Base-by-base conservation (phyloP, 257 asterid genomes). In the Ocimum tenuiflorum region DNA sequence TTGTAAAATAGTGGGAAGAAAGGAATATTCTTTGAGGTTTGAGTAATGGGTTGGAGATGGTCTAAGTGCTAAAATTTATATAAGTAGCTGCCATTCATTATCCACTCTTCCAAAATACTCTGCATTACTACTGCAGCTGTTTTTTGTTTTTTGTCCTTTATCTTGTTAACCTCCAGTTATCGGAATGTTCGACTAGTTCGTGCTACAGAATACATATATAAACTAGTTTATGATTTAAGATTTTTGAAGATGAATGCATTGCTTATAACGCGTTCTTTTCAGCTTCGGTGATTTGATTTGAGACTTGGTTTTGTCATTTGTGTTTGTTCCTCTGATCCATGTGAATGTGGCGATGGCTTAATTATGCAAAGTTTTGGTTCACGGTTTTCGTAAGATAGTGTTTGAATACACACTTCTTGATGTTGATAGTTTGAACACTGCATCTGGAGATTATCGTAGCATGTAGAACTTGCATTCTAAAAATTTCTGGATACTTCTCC, bases 381-480 rank as follows among this genome's bases (percentile, higher is more conserved):
- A 67, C 74, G 73, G 57, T 50, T 61, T 17, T 42, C 23, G 56
- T 35, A 29, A 49, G 9, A 8, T 3, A 8, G 33, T 41, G 36
- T 45, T 53, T 24, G 17, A n/a, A n/a, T n/a, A n/a, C n/a, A n/a
- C n/a, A n/a, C n/a, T n/a, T n/a, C n/a, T n/a, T n/a, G n/a, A n/a
- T n/a, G n/a, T 49, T 46, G 33, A 17, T 57, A 23, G 45, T 33
- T 14, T 67, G 41, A 14, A 3, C 31, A 24, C 22, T 67, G 29
- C 27, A 50, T 27, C 20, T 63, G 8, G 1, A 36, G 50, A 1
- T 10, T 58, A 14, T 46, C 42, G 38, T n/a, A 49, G 27, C 31
- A 3, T 58, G 54, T 61, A 61, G 63, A 67, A 35, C 53, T 55
- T 42, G 62, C 47, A 22, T 49, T 56, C 64, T 18, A 42, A 14